A percentile compares a stretch with the other conserved stretches of the same genome.
These are phyloP conservation scores for Peribolospora baueri DNA, from an alignment of 768 basidiomycete species.

Conservation along the genomic window DNA sequence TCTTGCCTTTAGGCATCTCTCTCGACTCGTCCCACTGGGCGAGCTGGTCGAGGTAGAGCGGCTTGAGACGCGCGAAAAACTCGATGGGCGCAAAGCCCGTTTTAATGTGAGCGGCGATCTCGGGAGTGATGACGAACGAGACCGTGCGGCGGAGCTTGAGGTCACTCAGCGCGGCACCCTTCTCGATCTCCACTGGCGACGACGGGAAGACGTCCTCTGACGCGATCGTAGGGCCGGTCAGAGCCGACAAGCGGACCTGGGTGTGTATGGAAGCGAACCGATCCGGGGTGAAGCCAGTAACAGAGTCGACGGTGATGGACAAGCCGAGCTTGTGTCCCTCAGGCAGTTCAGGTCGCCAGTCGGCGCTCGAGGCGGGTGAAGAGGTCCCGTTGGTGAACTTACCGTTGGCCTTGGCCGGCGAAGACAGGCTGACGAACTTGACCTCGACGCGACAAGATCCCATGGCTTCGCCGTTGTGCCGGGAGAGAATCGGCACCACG, in stretches of 20 bases:
- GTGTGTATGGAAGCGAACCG: constrained; percentile 69
- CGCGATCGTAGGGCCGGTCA: constrained; percentile 43
- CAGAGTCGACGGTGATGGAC: constrained; percentile 57
- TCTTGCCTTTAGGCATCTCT: constrained; percentile 30
- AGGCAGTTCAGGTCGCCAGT: constrained; percentile 23
- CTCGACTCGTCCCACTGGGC: constrained; percentile 86
- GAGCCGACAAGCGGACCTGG: constrained; percentile 66
- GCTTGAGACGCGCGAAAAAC: constrained; percentile 59
- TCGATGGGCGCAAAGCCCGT: constrained; percentile 65
- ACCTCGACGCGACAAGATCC: constrained; percentile 76
- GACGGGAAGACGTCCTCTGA: constrained; percentile 69
- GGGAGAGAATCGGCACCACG: constrained; percentile 71
- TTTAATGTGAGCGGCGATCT: constrained; percentile 44
- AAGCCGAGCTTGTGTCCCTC: constrained; percentile 62
- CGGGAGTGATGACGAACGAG: constrained; percentile 47
- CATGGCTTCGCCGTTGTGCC: constrained; percentile 83
- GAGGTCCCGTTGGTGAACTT: constrained; percentile 28
- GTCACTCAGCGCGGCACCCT: constrained; percentile 38
- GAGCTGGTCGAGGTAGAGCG: constrained; percentile 65
- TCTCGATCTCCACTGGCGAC: constrained; percentile 43
- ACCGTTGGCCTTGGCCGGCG: constrained; percentile 24
- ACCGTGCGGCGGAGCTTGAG: constrained; percentile 65
- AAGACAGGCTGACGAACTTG: constrained; percentile 46
- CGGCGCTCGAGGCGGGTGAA: background rate
- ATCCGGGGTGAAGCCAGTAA: constrained; percentile 69